These are phyloP conservation scores for Candida nanaspora DNA, from an alignment of 805 yeast genomes.

Conservation along the genomic window DNA sequence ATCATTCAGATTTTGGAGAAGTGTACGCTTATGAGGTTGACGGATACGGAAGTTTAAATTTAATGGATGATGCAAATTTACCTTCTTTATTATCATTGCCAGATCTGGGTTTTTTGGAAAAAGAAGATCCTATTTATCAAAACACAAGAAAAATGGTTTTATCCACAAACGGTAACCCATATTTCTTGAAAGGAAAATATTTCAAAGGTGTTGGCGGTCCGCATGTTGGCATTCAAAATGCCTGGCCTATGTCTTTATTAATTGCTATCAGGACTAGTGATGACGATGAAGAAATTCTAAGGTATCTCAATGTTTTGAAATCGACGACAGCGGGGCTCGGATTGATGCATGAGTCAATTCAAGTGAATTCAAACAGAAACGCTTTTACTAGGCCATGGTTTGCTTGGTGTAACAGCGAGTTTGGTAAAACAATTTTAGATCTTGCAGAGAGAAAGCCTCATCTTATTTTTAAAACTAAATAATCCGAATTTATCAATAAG, in stretches of 20 bases:
- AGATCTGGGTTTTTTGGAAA: constrained; percentile 57
- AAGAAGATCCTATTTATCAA: constrained; percentile 53
- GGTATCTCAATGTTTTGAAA: constrained; percentile 43
- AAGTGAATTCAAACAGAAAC: constrained; percentile 48
- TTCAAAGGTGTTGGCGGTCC: constrained; percentile 89
- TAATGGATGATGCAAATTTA: constrained; percentile 89
- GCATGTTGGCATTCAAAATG: constrained; percentile 70
- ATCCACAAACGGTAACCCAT: constrained; percentile 68
- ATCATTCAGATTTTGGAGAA: constrained; percentile 62
- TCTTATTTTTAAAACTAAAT: constrained; percentile 43
- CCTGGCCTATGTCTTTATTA: constrained; percentile 90
- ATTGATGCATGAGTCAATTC: constrained; percentile 74
- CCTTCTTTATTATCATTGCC: constrained; percentile 81
- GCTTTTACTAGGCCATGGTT: constrained; percentile 84
- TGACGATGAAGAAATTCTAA: constrained; percentile 60
- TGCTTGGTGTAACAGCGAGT: constrained; percentile 91
- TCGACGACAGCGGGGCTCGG: constrained; percentile 68
- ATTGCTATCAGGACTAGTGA: constrained; percentile 68
- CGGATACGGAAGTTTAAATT: constrained; percentile 66
- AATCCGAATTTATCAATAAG: no score
- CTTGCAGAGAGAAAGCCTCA: constrained; percentile 69
- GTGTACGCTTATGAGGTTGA: constrained; percentile 88
- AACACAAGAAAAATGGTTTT: constrained; percentile 76
- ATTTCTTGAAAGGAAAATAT: constrained; percentile 51
- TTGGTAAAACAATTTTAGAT: constrained; percentile 79